Evolutionary conservation across 495 filamentous ascomycete species (phyloP).

Genomic region (Evansstolkia leycettana): DNA sequence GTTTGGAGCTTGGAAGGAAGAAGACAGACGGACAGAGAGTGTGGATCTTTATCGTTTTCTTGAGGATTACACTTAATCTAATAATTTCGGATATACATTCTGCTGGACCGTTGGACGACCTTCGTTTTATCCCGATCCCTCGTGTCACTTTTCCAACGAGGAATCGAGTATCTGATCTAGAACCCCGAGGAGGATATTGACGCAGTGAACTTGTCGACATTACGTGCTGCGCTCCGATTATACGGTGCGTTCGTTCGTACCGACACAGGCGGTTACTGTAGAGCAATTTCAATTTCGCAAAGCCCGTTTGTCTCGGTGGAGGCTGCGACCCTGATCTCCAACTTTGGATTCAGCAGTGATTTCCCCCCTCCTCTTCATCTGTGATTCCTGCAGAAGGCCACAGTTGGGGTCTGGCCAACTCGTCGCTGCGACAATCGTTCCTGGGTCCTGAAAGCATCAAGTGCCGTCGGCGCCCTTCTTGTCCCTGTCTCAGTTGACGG

Average conservation of each 20-base stretch:
- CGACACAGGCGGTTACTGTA: conserved; percentile 4
- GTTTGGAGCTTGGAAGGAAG: conserved; percentile 4
- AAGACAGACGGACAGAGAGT: conserved; percentile 1
- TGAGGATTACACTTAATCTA: conserved; percentile 10
- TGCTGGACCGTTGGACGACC: conserved; percentile 12
- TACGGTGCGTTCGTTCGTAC: no score
- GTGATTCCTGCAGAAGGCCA: no score
- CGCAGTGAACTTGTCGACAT: conserved; percentile 7
- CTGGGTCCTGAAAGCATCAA: no score
- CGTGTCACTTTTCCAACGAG: no score
- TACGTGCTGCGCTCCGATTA: no score
- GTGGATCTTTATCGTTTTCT: conserved; percentile 1
- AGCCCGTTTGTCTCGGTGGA: conserved; percentile 10
- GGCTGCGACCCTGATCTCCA: neutral
- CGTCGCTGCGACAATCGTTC: no score
- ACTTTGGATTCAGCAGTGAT: no score
- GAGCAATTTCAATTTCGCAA: conserved; percentile 6
- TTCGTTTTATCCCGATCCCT: conserved; percentile 8
- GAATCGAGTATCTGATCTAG: conserved; percentile 1
- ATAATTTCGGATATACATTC: conserved; percentile 8
- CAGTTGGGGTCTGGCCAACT: no score
- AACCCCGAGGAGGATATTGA: conserved; percentile 4
- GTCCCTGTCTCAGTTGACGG: no score
- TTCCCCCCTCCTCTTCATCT: no score
- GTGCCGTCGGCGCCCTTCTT: no score